Evolutionary conservation across 305 asterid species (phyloP).

Genomic region (Lippia alba): DNA sequence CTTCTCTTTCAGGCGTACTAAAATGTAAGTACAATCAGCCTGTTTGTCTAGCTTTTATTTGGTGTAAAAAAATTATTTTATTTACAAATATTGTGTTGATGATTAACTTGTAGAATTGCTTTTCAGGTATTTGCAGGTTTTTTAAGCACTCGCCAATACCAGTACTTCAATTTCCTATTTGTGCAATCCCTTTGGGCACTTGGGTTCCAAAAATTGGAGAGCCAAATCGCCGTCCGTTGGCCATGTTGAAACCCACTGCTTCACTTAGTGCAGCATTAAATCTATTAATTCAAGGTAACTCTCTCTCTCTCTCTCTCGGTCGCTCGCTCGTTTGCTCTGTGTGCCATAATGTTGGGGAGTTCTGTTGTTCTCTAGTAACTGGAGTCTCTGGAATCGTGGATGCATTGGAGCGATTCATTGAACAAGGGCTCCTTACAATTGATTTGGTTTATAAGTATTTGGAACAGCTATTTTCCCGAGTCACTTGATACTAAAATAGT

Average conservation of each 20-base stretch:
- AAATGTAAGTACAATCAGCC: constrained; percentile 55
- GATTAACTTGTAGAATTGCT: constrained; percentile 32
- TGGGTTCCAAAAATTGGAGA: constrained; percentile 96
- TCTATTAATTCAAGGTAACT: constrained; percentile 79
- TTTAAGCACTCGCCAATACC: constrained; percentile 84
- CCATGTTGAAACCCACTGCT: constrained; percentile 84
- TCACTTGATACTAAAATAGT: constrained; percentile 1
- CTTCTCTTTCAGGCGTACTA: constrained; percentile 83
- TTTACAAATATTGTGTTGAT: constrained; percentile 12
- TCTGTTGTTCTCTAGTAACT: too few relatives aligned
- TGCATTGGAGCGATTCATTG: constrained; percentile 10
- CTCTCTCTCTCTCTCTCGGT: neutral
- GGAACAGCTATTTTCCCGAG: constrained; percentile 4
- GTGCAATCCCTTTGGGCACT: constrained; percentile 76
- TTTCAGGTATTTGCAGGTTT: constrained; percentile 82
- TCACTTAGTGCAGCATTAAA: constrained; percentile 80
- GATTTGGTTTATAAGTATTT: constrained; percentile 11
- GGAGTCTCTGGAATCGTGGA: neutral
- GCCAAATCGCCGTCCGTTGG: constrained; percentile 73
- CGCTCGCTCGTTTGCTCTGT: neutral
- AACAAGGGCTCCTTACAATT: neutral
- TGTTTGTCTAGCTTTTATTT: neutral
- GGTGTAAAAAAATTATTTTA: too few relatives aligned
- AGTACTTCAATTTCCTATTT: constrained; percentile 74
- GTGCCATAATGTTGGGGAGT: too few relatives aligned